phyloP scores from a whole-genome alignment of 1,284 basidiomycete genomes.

The Ganoderma lucidum region DNA sequence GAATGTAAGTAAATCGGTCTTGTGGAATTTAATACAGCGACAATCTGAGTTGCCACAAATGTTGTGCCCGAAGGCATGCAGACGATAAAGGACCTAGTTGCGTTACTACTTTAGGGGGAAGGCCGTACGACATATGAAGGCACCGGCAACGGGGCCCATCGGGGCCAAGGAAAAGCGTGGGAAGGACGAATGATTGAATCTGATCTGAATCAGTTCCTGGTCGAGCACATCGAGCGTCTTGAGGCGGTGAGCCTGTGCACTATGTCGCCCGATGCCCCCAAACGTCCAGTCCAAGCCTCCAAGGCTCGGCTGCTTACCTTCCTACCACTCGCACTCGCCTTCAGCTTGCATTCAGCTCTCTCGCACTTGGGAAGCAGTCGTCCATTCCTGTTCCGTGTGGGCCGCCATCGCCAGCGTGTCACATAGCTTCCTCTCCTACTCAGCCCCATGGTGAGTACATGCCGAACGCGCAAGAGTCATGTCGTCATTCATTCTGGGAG shows the following conservation, averaged over 20 bases:
- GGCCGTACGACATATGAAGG: background rate
- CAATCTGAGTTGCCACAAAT: too few relatives aligned
- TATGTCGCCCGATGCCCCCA: background rate
- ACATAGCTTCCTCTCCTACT: background rate
- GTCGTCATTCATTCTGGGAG: background rate
- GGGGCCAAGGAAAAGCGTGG: background rate
- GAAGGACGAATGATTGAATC: background rate
- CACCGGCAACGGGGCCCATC: background rate
- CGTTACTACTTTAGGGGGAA: too few relatives aligned
- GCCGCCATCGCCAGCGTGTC: background rate
- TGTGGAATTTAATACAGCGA: too few relatives aligned
- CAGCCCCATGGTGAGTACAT: slow-evolving; percentile 11
- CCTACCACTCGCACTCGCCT: background rate
- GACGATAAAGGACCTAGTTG: too few relatives aligned
- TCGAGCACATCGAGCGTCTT: background rate
- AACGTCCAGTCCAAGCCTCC: background rate
- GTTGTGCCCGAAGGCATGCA: too few relatives aligned
- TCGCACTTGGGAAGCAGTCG: background rate
- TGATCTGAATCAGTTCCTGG: background rate
- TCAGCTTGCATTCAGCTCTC: background rate
- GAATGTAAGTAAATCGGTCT: too few relatives aligned
- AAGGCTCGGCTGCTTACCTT: background rate
- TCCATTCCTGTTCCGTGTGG: background rate
- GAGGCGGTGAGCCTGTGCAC: slow-evolving; percentile 5
- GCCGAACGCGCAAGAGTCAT: background rate